Conservation (phyloP, 345 rosid species). For the Salix exigua region DNA sequence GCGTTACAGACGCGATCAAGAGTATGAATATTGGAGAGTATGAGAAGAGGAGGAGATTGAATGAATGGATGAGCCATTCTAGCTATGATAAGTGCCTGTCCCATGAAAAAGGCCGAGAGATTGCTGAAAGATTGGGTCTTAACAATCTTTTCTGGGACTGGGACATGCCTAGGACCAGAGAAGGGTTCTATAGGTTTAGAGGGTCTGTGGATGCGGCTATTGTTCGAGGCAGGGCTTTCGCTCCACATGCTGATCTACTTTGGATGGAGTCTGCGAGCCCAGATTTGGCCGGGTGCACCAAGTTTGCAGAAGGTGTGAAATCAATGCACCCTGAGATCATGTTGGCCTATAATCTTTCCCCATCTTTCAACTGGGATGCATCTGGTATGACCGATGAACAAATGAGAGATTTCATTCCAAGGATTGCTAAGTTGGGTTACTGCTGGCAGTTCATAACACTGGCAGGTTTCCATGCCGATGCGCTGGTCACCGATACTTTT, state of each 20-base stretch:
- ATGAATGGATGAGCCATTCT: constrained; percentile 66
- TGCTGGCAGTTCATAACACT: constrained; percentile 98
- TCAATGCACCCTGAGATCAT: constrained; percentile 61
- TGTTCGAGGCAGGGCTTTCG: constrained; percentile 90
- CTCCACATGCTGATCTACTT: constrained; percentile 67
- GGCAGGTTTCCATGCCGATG: constrained; percentile 92
- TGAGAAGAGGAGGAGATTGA: constrained; percentile 56
- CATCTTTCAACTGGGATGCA: constrained; percentile 96
- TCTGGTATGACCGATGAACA: constrained; percentile 82
- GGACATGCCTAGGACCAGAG: constrained; percentile 91
- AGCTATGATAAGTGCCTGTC: constrained; percentile 70
- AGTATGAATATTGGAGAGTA: constrained; percentile 51
- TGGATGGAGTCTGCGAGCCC: constrained; percentile 98
- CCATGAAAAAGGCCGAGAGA: constrained; percentile 60
- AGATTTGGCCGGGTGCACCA: constrained; percentile 68
- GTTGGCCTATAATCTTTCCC: constrained; percentile 93
- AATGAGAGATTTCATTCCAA: constrained; percentile 83
- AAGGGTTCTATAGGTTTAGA: constrained; percentile 89
- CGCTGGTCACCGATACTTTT: constrained; percentile 74
- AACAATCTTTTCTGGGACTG: constrained; percentile 94
- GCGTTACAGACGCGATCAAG: constrained; percentile 57
- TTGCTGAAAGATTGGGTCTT: constrained; percentile 66
- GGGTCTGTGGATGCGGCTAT: constrained; percentile 82
- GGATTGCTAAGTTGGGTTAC: constrained; percentile 71
- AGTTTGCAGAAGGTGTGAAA: constrained; percentile 72